Base-by-base conservation (phyloP, 2,329 filamentous ascomycete genomes). In the Verticillium nubilum region DNA sequence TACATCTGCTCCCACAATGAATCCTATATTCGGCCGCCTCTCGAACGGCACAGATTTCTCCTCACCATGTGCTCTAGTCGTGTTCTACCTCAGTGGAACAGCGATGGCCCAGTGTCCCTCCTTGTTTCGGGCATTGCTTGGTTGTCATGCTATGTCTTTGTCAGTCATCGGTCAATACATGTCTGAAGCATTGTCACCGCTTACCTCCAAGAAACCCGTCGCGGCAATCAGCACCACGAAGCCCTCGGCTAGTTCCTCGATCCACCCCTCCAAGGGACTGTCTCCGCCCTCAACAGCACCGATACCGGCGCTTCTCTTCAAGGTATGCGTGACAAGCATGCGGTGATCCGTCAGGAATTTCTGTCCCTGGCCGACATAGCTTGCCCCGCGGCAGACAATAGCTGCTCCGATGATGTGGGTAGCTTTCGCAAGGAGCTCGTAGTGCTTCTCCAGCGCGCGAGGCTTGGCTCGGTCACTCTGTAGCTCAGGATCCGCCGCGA, bases 401-500 rank as follows among this genome's bases (percentile, higher is more conserved):
- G 91, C 89, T 4, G 91, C 89, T 55, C 89, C 89, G 59, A 99
- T 83, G 61, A 99, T 87, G 57, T 92, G 87, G 37, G 95, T 82
- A 9, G 97, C 83, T 59, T 89, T 86, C 37, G 91, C 85, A 17
- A 99, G 85, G 6, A 99, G 82, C 54, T 87, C 83, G 74, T 96
- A 98, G 75, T 96, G 96, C 68, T 88, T 88, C 64, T 87, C 85
- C 23, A 97, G 81, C 3, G 91, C 89, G 60, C 83, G 80, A 3
- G 85, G 78, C 66, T 92, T 88, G 58, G 87, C 82, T 59, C 88
- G 83, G 65, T 91, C 86, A 74, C 93, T 86, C 61, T 96, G 92
- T 58, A 99, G 86, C 72, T 99, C 95, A 0, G 95, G 95, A 71
- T 99, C 95, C 13, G 90, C 90, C 9, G 87, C 81, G 72, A 98